Conservation (phyloP, 2,329 filamentous ascomycete genomes). For the Hypoxylon sp. region DNA sequence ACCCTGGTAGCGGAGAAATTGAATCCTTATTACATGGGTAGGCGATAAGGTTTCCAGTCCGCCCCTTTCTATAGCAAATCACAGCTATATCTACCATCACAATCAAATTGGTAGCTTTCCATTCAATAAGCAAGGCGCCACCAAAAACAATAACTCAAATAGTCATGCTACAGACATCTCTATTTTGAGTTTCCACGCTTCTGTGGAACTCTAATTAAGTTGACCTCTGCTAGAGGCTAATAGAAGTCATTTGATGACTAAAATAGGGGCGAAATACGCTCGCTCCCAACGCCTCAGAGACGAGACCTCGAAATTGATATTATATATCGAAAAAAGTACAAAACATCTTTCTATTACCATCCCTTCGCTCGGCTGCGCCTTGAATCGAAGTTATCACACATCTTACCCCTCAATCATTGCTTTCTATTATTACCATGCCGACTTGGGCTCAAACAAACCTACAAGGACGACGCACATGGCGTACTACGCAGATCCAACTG, state of each 20-base stretch:
- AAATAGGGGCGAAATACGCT: not conserved
- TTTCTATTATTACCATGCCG: not conserved
- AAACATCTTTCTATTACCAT: not conserved
- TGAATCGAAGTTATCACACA: not conserved
- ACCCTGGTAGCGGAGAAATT: not conserved
- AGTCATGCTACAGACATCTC: no score
- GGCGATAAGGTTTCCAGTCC: not conserved
- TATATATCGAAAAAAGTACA: not conserved
- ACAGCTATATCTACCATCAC: not conserved
- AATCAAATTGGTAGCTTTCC: not conserved
- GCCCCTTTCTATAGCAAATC: not conserved
- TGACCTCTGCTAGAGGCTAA: not conserved
- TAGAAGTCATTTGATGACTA: not conserved
- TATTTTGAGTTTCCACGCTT: not conserved
- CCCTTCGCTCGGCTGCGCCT: not conserved
- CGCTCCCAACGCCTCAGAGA: not conserved
- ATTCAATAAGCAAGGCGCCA: not conserved
- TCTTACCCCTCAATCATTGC: not conserved
- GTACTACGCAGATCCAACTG: not conserved
- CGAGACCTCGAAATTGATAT: not conserved
- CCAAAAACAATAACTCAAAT: not conserved
- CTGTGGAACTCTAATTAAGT: not conserved
- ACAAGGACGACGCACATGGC: not conserved
- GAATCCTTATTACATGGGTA: not conserved
- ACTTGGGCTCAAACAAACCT: not conserved